These are phyloP conservation scores for Eimeria acervulina DNA, from an alignment of 169 alveolate genomes.

Conservation along the genomic window DNA sequence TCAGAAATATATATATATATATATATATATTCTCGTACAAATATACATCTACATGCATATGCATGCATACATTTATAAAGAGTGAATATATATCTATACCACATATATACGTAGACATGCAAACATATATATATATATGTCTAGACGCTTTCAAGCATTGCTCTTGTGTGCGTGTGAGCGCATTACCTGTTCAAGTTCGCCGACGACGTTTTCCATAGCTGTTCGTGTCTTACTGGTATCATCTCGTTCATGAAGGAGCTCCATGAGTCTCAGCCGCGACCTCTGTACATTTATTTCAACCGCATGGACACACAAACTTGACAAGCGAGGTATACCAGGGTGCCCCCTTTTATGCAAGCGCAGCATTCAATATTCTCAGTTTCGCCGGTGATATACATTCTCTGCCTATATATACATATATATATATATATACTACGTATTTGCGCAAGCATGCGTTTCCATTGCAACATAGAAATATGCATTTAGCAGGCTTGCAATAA, in stretches of 20 bases:
- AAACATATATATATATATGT: not conserved
- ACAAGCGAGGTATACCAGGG: not conserved
- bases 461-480: not conserved
- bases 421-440: not conserved
- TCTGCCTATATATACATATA: too few relatives aligned
- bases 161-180: not conserved
- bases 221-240: not conserved
- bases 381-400: not conserved
- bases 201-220: conserved; percentile 55
- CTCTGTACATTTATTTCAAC: not conserved
- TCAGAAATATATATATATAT: not conserved
- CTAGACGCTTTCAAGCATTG: not conserved
- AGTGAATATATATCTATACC: not conserved
- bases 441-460: not conserved
- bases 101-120: not conserved
- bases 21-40: too few relatives aligned
- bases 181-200: conserved; percentile 51
- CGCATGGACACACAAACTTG: not conserved
- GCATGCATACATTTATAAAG: too few relatives aligned
- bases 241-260: conserved; percentile 18
- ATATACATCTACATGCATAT: not conserved
- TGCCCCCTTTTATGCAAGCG: not conserved
- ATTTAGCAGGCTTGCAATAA: not conserved
- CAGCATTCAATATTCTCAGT: not conserved
- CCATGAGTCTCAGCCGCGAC: conserved; percentile 46